Evolutionary conservation across 2,329 filamentous ascomycete genomes (phyloP).

Genomic region (Xylaria sp.): DNA sequence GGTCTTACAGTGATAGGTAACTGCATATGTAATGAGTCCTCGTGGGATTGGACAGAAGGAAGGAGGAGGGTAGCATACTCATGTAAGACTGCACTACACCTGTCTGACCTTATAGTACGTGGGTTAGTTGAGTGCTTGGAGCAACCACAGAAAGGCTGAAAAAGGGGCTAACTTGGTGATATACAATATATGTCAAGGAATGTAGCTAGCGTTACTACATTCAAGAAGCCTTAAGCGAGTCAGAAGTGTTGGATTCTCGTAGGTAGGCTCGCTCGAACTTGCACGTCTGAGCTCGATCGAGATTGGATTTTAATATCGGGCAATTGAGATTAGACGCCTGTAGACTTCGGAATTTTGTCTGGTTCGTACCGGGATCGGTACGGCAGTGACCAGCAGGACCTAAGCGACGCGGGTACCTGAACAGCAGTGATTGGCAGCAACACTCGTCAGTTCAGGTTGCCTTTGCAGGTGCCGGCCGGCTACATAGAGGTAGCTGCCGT

Average conservation of each 20-base stretch:
- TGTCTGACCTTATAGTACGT: background rate
- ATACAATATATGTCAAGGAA: background rate
- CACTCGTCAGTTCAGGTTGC: background rate
- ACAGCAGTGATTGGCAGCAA: slow-evolving; percentile 12
- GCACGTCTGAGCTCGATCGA: background rate
- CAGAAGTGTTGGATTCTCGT: background rate
- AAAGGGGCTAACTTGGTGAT: background rate
- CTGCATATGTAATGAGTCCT: background rate
- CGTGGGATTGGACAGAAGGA: background rate
- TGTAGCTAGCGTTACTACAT: background rate
- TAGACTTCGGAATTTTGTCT: slow-evolving; percentile 4
- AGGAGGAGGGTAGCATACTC: background rate
- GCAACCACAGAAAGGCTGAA: background rate
- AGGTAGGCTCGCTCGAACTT: background rate
- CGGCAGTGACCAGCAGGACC: background rate
- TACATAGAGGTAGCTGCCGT: slow-evolving; percentile 4
- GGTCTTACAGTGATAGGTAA: background rate
- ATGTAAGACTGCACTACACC: background rate
- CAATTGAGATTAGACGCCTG: background rate
- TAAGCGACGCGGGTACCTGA: slow-evolving; percentile 17
- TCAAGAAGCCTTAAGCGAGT: background rate
- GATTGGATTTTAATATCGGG: background rate
- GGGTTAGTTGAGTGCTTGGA: background rate
- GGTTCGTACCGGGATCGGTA: slow-evolving; percentile 18
- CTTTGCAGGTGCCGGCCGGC: slow-evolving; percentile 3